These are phyloP conservation scores for Cyclanthera cordifolia DNA, from an alignment of 306 rosid genomes.

Conservation along the genomic window DNA sequence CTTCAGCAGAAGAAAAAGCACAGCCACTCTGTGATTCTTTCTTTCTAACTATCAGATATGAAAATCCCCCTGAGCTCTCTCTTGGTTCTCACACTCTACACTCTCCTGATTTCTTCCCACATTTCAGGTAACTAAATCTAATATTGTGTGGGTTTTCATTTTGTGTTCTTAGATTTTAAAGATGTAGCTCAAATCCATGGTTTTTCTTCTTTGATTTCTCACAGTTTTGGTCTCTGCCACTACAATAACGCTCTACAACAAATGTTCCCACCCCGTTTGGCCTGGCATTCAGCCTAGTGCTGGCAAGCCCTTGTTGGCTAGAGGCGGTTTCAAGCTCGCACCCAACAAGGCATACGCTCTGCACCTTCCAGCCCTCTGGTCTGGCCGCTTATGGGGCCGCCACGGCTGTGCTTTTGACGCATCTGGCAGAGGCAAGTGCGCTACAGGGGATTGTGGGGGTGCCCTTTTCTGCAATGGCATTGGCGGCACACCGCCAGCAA, in stretches of 20 bases:
- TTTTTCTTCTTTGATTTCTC: not conserved
- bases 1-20: not conserved
- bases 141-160: not conserved
- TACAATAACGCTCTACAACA: constrained; percentile 43
- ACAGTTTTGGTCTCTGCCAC: constrained; percentile 26
- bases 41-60: constrained; percentile 22
- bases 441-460: constrained; percentile 93
- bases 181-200: not conserved
- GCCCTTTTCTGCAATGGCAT: constrained; percentile 71
- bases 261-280: constrained; percentile 83
- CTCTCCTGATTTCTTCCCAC: constrained; percentile 21
- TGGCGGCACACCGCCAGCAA: constrained; percentile 82
- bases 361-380: constrained; percentile 68
- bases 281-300: constrained; percentile 88
- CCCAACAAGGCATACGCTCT: constrained; percentile 49
- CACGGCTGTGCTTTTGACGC: constrained; percentile 82
- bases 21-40: not conserved
- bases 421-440: constrained; percentile 64
- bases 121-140: constrained; percentile 25
- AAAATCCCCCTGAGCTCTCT: constrained; percentile 17
- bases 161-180: not conserved
- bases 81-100: constrained; percentile 25
- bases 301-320: constrained; percentile 63
- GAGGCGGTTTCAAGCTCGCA: constrained; percentile 70
- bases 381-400: constrained; percentile 98